A percentile compares a stretch with the other conserved stretches of the same genome.
phyloP scores from a whole-genome alignment of 768 basidiomycete genomes.

The Hygrophoropsis aurantiaca region DNA sequence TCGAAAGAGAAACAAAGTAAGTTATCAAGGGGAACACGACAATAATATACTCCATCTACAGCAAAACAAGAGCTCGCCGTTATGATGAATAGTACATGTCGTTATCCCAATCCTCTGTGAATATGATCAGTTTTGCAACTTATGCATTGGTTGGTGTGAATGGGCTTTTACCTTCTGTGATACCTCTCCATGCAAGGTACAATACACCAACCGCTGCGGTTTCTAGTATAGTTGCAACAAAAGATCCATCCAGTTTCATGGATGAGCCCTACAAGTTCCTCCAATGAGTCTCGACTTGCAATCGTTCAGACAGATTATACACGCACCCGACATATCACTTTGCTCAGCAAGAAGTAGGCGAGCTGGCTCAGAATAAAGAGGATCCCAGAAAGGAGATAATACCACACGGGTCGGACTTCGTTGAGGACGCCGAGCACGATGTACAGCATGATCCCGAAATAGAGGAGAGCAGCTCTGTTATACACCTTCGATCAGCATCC shows the following conservation, averaged over 20 bases:
- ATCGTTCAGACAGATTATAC: not conserved
- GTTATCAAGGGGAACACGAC: too few relatives aligned
- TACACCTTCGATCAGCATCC: constrained; percentile 5
- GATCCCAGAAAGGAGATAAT: constrained; percentile 69
- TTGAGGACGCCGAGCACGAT: constrained; percentile 75
- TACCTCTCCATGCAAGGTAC: constrained; percentile 82
- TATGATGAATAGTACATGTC: constrained; percentile 45
- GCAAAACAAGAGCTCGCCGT: too few relatives aligned
- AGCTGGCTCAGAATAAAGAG: constrained; percentile 82
- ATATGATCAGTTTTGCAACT: constrained; percentile 2
- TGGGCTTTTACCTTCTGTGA: constrained; percentile 75
- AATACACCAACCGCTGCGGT: constrained; percentile 68
- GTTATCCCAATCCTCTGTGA: constrained; percentile 50
- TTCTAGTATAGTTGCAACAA: constrained; percentile 83
- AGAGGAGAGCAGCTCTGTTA: constrained; percentile 61
- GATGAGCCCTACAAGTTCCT: constrained; percentile 51
- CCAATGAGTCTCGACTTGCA: constrained; percentile 23
- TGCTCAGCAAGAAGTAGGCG: constrained; percentile 77
- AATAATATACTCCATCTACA: too few relatives aligned
- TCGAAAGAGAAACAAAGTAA: too few relatives aligned
- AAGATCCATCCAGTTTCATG: constrained; percentile 79
- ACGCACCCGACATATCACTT: constrained; percentile 71
- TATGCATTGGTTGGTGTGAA: not conserved
- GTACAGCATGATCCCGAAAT: constrained; percentile 75
- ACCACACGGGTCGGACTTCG: constrained; percentile 79